Base-by-base conservation (phyloP, 164 flowering plant species). In the Umbilicus rupestris region DNA sequence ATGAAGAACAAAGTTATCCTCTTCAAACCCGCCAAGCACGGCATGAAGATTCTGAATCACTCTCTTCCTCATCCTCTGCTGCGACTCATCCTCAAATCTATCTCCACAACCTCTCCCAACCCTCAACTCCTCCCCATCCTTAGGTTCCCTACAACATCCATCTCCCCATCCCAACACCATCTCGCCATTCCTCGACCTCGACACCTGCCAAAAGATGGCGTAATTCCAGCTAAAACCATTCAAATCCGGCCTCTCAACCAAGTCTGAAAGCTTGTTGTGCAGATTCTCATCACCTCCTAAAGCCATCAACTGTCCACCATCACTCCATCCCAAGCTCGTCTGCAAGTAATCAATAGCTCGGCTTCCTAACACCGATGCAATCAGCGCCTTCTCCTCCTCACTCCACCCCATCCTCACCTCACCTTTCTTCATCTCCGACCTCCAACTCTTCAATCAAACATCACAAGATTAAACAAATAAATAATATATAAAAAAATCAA, bases 151-250 rank as follows among this genome's bases (percentile, higher is more conserved):
- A 64, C 97, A 93, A 64, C 76, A 89, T 58, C 97, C 98, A 78
- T 90, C 98, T 24, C 98, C 98, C 98, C 98, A 90, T 6, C 90
- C 87, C 8, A 93, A 71, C 42, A 88, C 87, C 79, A 74, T 72
- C 58, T 87, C 94, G 1, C 96, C 97, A 3, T 82, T 63, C 71
- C 80, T 87, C 16, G 96, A 80, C 78, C 78, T 73, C 14, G 94
- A 88, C 65, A 87, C 70, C 77, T 90, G 96, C 98, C 98, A 93
- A 69, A 90, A 90, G 39, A 93, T 87, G 0, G 96, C 92, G 66
- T 93, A 90, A 71, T 87, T 93, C 98, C 97, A 93, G 66, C 87
- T 81, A 50, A 87, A 83, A 73, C 79, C 81, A 17, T 82, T 73
- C 0, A 82, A 63, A 65, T 84, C 79, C 0, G 90, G 84, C 14